These are phyloP conservation scores for Tolypocladium album DNA, from an alignment of 2,329 filamentous ascomycete genomes.

Conservation along the genomic window DNA sequence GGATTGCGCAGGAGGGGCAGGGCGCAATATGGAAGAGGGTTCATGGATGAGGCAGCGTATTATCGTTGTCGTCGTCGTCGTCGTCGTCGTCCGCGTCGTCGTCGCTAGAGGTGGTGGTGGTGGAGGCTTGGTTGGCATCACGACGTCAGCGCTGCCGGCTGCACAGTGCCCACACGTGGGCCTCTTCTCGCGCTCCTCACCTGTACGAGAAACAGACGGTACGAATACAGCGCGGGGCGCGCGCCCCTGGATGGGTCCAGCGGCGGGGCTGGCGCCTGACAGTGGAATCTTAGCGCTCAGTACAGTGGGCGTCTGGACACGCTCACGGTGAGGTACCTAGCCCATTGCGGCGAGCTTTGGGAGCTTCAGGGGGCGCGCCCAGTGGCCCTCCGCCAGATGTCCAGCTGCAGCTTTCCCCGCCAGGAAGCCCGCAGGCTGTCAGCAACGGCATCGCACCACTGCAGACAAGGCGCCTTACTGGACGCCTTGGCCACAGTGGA, in stretches of 20 bases:
- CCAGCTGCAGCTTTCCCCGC: background rate
- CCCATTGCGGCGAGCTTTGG: background rate
- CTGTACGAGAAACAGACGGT: too few species aligned
- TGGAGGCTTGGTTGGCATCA: background rate
- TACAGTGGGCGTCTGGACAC: background rate
- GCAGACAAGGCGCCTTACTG: background rate
- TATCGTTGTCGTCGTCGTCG: background rate
- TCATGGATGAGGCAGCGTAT: slow-evolving; percentile 4
- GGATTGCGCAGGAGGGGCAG: background rate
- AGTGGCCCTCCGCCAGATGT: background rate
- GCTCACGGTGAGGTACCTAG: background rate
- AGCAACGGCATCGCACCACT: background rate
- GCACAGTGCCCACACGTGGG: background rate
- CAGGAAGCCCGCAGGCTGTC: background rate
- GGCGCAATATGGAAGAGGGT: slow-evolving; percentile 3
- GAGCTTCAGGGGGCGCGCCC: background rate
- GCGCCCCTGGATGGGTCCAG: background rate
- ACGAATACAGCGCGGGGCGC: background rate
- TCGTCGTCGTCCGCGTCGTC: background rate
- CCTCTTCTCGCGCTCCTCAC: background rate
- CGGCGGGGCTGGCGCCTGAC: background rate
- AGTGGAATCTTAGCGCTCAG: background rate
- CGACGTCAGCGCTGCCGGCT: background rate
- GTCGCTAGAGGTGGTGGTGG: background rate
- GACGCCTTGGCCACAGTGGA: background rate